phyloP scores from a whole-genome alignment of 2,329 filamentous ascomycete genomes.

The Zasmidium citrigriseum region DNA sequence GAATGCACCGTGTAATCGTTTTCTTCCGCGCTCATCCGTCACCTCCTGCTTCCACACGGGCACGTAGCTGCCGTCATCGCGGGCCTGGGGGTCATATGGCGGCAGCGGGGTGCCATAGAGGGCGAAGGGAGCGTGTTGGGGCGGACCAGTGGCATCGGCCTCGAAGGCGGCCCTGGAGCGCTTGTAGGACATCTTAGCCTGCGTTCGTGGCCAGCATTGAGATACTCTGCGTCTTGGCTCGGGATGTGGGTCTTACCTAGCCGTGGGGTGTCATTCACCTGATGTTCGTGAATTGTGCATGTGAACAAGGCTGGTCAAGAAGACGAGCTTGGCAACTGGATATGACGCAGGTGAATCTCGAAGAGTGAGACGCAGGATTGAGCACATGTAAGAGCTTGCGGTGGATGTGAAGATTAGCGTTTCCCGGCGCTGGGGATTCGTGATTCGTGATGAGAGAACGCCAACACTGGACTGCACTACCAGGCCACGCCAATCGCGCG shows the following conservation, averaged over 20 bases:
- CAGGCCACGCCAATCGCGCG: too few species aligned
- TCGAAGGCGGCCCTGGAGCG: conserved; percentile 78
- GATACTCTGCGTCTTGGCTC: neutral
- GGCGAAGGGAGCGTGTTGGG: conserved; percentile 70
- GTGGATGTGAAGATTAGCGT: neutral
- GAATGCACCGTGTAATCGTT: conserved; percentile 92
- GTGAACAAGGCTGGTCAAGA: neutral
- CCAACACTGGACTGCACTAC: too few species aligned
- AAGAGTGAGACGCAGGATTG: neutral
- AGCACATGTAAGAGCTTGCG: neutral
- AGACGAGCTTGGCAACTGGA: neutral
- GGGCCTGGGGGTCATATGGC: conserved; percentile 69
- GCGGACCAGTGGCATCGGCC: conserved; percentile 60
- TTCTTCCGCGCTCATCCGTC: conserved; percentile 85
- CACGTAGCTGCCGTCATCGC: conserved; percentile 89
- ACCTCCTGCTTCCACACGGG: conserved; percentile 99
- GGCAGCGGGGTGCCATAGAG: conserved; percentile 84
- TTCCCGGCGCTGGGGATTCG: too few species aligned
- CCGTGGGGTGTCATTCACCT: neutral
- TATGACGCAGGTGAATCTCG: neutral
- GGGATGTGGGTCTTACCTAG: neutral
- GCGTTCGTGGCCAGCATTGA: conserved; percentile 21
- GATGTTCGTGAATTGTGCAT: neutral
- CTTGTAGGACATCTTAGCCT: conserved; percentile 70
- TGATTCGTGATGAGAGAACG: too few species aligned